These are phyloP conservation scores for Aureobasidium sp. DNA, from an alignment of 2,329 filamentous ascomycete genomes.

Conservation along the genomic window DNA sequence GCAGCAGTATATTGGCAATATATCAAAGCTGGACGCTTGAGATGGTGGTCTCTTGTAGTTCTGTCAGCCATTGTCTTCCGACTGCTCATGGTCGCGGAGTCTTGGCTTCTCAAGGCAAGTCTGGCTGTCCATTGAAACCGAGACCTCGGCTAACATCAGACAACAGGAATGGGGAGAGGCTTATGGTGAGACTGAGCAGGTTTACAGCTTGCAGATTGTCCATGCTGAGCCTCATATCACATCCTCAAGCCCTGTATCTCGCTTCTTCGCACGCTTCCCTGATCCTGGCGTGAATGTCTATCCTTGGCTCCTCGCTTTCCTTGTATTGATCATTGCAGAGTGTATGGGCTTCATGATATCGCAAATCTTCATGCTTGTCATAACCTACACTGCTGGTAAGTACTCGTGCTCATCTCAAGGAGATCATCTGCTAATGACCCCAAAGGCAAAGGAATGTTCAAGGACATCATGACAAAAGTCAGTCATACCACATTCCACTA, in stretches of 20 bases:
- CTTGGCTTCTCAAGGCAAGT: slow-evolving; percentile 67
- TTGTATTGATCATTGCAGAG: slow-evolving; percentile 56
- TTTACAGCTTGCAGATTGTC: background rate
- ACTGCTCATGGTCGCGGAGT: slow-evolving; percentile 56
- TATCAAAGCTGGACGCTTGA: slow-evolving; percentile 69
- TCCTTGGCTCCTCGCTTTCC: slow-evolving; percentile 69
- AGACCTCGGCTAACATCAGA: background rate
- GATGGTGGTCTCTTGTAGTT: slow-evolving; percentile 64
- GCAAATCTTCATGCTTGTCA: slow-evolving; percentile 63
- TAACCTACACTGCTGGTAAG: slow-evolving; percentile 66
- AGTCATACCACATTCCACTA: slow-evolving; percentile 79
- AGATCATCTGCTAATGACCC: background rate
- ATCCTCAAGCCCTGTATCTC: slow-evolving; percentile 11
- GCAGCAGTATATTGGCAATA: slow-evolving; percentile 76
- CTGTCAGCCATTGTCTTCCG: slow-evolving; percentile 58
- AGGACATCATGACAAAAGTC: slow-evolving; percentile 63
- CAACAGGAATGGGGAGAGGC: slow-evolving; percentile 66
- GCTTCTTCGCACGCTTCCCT: slow-evolving; percentile 50
- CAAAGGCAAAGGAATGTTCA: slow-evolving; percentile 58
- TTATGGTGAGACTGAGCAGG: slow-evolving; percentile 42
- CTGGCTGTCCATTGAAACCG: background rate
- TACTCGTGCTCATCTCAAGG: background rate
- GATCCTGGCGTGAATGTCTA: slow-evolving; percentile 58
- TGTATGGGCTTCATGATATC: slow-evolving; percentile 54
- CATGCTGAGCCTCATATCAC: background rate